phyloP scores from a whole-genome alignment of 805 yeast genomes.

The Barnettozyma californica region DNA sequence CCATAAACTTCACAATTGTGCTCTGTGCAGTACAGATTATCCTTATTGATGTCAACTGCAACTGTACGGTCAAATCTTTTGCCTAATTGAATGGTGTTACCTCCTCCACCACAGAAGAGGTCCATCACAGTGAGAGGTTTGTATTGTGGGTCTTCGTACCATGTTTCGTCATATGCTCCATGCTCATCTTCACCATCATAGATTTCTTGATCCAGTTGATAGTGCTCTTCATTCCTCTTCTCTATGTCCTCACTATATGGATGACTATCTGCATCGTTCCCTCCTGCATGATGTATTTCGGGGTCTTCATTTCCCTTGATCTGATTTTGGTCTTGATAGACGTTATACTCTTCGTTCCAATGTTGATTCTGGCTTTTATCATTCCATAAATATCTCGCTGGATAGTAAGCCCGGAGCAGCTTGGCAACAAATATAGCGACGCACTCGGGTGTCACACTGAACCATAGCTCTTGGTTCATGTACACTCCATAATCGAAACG shows the following conservation, averaged over 20 bases:
- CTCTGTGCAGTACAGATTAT: constrained; percentile 58
- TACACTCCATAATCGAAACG: constrained; percentile 62
- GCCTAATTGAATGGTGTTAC: constrained; percentile 77
- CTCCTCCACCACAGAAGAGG: constrained; percentile 85
- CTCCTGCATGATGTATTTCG: background rate
- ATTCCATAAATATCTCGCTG: constrained; percentile 15
- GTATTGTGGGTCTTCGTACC: background rate
- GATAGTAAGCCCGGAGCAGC: constrained; percentile 46
- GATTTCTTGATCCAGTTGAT: background rate
- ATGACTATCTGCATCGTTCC: background rate
- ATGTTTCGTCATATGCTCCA: background rate
- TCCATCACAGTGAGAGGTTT: constrained; percentile 32
- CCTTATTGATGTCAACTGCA: constrained; percentile 57
- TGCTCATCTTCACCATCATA: background rate
- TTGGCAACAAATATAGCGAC: constrained; percentile 59
- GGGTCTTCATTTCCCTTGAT: background rate
- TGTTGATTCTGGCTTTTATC: background rate
- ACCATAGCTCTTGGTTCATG: constrained; percentile 75
- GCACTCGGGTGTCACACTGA: constrained; percentile 79
- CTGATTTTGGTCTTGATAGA: background rate
- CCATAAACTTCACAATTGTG: constrained; percentile 65
- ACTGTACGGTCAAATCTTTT: constrained; percentile 46
- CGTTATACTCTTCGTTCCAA: background rate
- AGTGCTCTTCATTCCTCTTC: background rate
- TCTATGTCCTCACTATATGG: background rate